A percentile compares a stretch with the other conserved stretches of the same genome.
Conservation (phyloP, 1,284 basidiomycete species). For the Ganoderma sinense region DNA sequence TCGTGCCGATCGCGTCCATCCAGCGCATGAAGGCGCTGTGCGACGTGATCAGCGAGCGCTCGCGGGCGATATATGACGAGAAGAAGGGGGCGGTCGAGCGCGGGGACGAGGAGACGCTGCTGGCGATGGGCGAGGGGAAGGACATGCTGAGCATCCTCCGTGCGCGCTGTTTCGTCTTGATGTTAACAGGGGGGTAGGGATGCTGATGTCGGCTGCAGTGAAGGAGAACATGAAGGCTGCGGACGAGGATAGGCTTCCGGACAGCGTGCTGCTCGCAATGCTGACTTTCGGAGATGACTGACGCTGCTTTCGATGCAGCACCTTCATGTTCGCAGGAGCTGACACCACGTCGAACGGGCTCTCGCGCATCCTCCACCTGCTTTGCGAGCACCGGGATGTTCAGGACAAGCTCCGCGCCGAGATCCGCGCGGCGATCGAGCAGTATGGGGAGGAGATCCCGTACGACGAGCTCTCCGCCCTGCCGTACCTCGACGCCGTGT, state of each 20-base stretch:
- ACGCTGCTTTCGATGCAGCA: conserved; percentile 16
- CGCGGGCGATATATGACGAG: conserved; percentile 45
- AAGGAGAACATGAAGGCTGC: not conserved
- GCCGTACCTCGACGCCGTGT: conserved; percentile 43
- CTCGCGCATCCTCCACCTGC: conserved; percentile 37
- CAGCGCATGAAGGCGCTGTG: conserved; percentile 44
- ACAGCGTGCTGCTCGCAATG: no score
- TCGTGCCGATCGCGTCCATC: conserved; percentile 28
- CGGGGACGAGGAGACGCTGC: conserved; percentile 29
- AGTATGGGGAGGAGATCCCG: conserved; percentile 28
- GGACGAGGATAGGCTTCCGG: no score
- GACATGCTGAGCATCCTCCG: conserved; percentile 53
- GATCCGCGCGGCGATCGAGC: conserved; percentile 27
- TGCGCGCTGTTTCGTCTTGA: conserved; percentile 28
- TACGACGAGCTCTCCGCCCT: conserved; percentile 35
- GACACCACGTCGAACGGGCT: conserved; percentile 40
- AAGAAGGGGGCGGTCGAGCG: conserved; percentile 41
- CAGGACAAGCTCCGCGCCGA: conserved; percentile 33
- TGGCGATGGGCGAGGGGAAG: conserved; percentile 46
- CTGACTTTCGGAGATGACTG: no score
- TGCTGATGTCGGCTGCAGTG: conserved; percentile 40
- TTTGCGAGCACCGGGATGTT: conserved; percentile 6
- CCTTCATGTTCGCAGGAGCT: conserved; percentile 38
- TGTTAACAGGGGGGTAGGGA: not conserved
- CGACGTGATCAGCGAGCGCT: conserved; percentile 46